These are phyloP conservation scores for Fusarium liriodendri DNA, from an alignment of 2,329 filamentous ascomycete genomes.

Conservation along the genomic window DNA sequence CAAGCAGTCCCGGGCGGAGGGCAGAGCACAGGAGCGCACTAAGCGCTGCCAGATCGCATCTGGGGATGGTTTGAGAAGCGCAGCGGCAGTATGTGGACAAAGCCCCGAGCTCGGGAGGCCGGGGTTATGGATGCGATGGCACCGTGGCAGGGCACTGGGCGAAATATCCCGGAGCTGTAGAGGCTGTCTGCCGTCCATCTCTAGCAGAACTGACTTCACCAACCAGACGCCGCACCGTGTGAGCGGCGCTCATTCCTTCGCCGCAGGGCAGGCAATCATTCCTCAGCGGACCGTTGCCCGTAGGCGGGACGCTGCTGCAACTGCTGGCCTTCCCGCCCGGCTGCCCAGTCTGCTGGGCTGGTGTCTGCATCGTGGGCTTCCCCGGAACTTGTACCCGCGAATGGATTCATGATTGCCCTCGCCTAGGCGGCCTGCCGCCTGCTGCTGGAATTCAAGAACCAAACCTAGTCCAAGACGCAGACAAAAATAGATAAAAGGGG, in stretches of 20 bases:
- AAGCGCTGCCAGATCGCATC: conserved; percentile 47
- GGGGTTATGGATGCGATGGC: conserved; percentile 22
- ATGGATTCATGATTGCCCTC: background rate
- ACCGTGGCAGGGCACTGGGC: conserved; percentile 32
- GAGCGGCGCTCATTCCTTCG: conserved; percentile 10
- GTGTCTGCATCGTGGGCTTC: background rate
- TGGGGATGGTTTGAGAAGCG: conserved; percentile 35
- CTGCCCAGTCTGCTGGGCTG: background rate
- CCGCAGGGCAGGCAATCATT: conserved; percentile 5
- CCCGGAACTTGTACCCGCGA: background rate
- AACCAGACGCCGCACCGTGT: conserved; percentile 28
- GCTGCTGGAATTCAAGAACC: conserved; percentile 3
- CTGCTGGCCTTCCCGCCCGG: background rate
- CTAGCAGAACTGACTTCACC: conserved; percentile 13
- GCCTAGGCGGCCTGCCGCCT: conserved; percentile 4
- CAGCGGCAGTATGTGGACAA: conserved; percentile 45
- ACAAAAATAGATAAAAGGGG: conserved; percentile 20
- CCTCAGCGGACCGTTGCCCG: conserved; percentile 39
- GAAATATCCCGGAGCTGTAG: conserved; percentile 35
- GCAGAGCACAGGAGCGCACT: conserved; percentile 45
- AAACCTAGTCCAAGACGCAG: conserved; percentile 7
- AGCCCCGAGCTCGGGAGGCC: conserved; percentile 39
- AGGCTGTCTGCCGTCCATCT: background rate
- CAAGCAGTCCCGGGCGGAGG: conserved; percentile 37
- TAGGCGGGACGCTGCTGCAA: conserved; percentile 24